A percentile compares a stretch with the other conserved stretches of the same genome.
These are phyloP conservation scores for Mycosarcoma mackinlayi DNA, from an alignment of 1,284 basidiomycete genomes.

Conservation along the genomic window DNA sequence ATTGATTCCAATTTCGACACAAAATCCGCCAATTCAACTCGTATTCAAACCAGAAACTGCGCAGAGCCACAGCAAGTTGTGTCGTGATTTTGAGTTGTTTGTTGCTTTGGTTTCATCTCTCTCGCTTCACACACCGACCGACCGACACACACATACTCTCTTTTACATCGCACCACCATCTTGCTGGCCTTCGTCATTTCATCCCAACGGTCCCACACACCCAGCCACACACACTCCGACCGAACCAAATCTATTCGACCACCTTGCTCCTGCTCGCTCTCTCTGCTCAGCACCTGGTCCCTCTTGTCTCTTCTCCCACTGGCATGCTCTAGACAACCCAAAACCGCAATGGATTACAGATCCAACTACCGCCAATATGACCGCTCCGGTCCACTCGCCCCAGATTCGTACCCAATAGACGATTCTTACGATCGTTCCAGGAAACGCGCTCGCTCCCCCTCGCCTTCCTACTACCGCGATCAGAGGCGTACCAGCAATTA, in stretches of 20 bases:
- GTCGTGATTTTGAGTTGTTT: too few relatives aligned
- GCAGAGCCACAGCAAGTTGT: too few relatives aligned
- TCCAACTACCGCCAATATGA: constrained; percentile 44
- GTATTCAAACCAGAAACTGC: too few relatives aligned
- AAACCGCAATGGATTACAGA: constrained; percentile 39
- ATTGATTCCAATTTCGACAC: too few relatives aligned
- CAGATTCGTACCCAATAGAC: constrained; percentile 25
- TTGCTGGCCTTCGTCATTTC: background rate
- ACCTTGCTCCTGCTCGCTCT: too few relatives aligned
- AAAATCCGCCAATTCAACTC: too few relatives aligned
- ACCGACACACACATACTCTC: too few relatives aligned
- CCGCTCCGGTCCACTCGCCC: constrained; percentile 17
- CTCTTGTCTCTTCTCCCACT: background rate
- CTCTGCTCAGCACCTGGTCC: background rate
- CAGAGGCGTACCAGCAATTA: constrained; percentile 29
- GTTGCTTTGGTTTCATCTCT: background rate
- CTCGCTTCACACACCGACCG: too few relatives aligned
- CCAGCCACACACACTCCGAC: background rate
- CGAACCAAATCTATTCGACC: background rate
- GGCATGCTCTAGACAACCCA: constrained; percentile 9
- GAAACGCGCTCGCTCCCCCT: constrained; percentile 50
- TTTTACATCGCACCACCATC: too few relatives aligned
- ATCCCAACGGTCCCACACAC: background rate
- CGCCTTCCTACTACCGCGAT: constrained; percentile 35
- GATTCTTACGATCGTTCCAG: constrained; percentile 43